Evolutionary conservation across 169 alveolate genomes (phyloP), one percentile per base, ranked within the genome.

Genomic region (Plasmodium relictum): DNA sequence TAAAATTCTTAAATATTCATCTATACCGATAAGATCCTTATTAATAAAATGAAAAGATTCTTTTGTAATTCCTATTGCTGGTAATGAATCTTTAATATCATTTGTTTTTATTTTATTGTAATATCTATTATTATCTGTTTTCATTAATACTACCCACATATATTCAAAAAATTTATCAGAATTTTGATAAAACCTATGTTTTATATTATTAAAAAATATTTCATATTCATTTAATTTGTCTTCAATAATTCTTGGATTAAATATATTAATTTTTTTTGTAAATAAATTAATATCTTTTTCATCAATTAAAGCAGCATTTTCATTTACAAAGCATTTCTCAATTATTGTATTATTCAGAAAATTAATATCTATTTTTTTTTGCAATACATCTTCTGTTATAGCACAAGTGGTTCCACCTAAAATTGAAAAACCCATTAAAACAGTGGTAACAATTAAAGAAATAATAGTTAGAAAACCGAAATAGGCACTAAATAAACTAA

Each of bases 381-480:
- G 59, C 37, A 74, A 18, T 8, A 74, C 37, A 52, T 74, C 18
- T 6, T 74, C 88, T 42, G 88, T 45, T 37, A 74, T 61, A 37
- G 37, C 24, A 50, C 88, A 74, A 31, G 74, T 41, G 0, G 88
- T 54, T 0, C 88, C 88, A 20, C 88, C 88, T 26, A 74, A 10
- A 8, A 74, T 37, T 0, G 88, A 74, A 6, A 26, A 4, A 62
- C 66, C 62, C 9, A 74, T 18, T 2, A 54, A n/a, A 18, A 14
- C 0, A 10, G 42, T 61, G 0, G 74, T 66, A 6, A 74, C 24
- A 16, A 24, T 0, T 48, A 74, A 24, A 74, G 20, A 41, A 3
- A 74, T 20, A 10, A 74, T 74, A 2, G 88, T 63, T 0, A 74
- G 44, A 2, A 74, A 74, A 0, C 88, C 88, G 62, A 74, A 74